Percentiles rank a stretch among this genome's conserved stretches.
Evolutionary conservation across 768 basidiomycete genomes (phyloP).

Genomic region (Suillus paluster): DNA sequence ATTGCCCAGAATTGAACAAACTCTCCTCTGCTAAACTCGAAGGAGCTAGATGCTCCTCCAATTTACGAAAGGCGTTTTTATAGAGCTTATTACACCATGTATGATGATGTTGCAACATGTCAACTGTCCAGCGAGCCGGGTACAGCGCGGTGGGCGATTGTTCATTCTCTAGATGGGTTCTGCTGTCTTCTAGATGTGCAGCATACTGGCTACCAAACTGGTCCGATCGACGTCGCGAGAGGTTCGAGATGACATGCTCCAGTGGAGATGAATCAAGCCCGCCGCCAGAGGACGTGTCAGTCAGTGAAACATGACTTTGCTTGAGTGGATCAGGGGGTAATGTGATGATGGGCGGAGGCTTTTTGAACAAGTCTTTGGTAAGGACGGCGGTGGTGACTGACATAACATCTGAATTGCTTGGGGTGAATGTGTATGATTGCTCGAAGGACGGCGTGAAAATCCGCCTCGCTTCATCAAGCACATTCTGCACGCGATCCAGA

Average conservation of each 20-base stretch:
- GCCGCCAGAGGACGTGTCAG: background rate
- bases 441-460: background rate
- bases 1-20: constrained; percentile 26
- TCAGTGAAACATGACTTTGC: background rate
- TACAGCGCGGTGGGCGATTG: background rate
- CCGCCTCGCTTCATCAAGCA: constrained; percentile 9
- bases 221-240: background rate
- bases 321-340: background rate
- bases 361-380: constrained; percentile 3
- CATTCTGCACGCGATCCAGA: constrained; percentile 14
- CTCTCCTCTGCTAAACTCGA: constrained; percentile 14
- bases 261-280: background rate
- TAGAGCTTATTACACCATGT: constrained; percentile 3
- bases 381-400: background rate
- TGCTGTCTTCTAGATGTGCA: constrained; percentile 14
- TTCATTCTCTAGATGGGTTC: constrained; percentile 15
- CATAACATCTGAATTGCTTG: background rate
- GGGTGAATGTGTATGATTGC: constrained; percentile 5
- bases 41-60: constrained; percentile 19
- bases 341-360: background rate
- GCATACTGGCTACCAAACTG: constrained; percentile 18
- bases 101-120: constrained; percentile 8
- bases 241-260: background rate
- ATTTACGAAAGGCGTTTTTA: background rate
- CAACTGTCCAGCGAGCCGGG: background rate